Base-by-base conservation (phyloP, 345 rosid species). In the Citrus cavaleriei region DNA sequence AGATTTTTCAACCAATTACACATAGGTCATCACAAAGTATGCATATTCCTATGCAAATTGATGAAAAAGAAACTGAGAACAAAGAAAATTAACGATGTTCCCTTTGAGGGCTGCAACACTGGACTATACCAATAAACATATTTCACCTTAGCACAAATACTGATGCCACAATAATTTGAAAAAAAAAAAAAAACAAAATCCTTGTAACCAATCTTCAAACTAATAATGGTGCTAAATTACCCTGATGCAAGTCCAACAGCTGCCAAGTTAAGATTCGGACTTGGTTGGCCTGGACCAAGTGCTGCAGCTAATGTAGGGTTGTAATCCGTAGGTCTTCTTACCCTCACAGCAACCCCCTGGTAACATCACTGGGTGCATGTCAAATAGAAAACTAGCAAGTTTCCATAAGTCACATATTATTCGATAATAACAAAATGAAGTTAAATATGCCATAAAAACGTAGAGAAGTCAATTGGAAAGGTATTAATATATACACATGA, bases 251-350 rank as follows among this genome's bases (percentile, higher is more conserved):
- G 84, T 54, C 91, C 89, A 78, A 88, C 86, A 79, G 89, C 91
- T 74, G 87, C 87, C 71, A 88, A 81, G 76, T 88, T 86, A 59
- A 88, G 86, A 66, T 81, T 68, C 10, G 89, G 86, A 77, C 54
- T 86, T 55, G 91, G 87, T 76, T 84, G 89, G 64, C 91, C 83
- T 18, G 91, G 91, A 75, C 91, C 91, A 79, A 88, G 91, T 6
- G 84, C 74, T 69, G 87, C 87, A 57, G 91, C 91, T 40, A 88
- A 76, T 10, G 91, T 71, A 24, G 91, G 91, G 70, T 88, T 88
- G 60, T 88, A 88, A 74, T 88, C 91, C 28, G 83, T 88, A 10
- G 91, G 91, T 77, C 91, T 84, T 74, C 86, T 78, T 38, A 88
- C 91, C 81, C 84, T 88, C 68, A 88, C 91, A 32, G 89, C 85